Evolutionary conservation across 2,329 filamentous ascomycete genomes (phyloP).

Genomic region (Botryotinia narcissicola): DNA sequence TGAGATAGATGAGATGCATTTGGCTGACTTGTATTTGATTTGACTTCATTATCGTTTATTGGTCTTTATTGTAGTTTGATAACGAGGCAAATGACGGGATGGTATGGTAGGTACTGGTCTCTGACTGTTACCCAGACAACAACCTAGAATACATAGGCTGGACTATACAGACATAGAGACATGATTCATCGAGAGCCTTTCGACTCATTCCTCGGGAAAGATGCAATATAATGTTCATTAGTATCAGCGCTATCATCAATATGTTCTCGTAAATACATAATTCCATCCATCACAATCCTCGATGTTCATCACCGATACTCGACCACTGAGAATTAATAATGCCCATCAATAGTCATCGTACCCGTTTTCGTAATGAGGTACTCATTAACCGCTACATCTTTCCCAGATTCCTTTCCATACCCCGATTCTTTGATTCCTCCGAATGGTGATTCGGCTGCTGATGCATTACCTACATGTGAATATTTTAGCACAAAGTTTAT

Average conservation of each 20-base stretch:
- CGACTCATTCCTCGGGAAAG: background rate
- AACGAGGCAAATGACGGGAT: background rate
- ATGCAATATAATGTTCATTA: background rate
- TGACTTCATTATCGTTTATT: background rate
- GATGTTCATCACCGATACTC: background rate
- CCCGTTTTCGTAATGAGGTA: slow-evolving; percentile 65
- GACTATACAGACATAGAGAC: background rate
- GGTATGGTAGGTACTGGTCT: fast-evolving
- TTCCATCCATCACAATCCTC: background rate
- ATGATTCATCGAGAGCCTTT: background rate
- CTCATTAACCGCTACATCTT: slow-evolving; percentile 62
- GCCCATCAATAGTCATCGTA: slow-evolving; percentile 58
- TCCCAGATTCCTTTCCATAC: slow-evolving; percentile 66
- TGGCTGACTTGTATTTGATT: fast-evolving
- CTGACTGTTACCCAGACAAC: background rate
- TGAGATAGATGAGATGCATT: background rate
- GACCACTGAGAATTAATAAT: slow-evolving; percentile 43
- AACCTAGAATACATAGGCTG: fast-evolving
- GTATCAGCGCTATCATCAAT: background rate
- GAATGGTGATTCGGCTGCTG: slow-evolving; percentile 64
- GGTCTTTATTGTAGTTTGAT: background rate
- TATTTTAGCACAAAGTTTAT: slow-evolving; percentile 11
- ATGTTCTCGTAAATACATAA: background rate
- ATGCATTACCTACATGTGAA: slow-evolving; percentile 51
- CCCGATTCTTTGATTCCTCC: slow-evolving; percentile 67